phyloP scores from a whole-genome alignment of 306 rosid species.

The Vigna nakashimae region DNA sequence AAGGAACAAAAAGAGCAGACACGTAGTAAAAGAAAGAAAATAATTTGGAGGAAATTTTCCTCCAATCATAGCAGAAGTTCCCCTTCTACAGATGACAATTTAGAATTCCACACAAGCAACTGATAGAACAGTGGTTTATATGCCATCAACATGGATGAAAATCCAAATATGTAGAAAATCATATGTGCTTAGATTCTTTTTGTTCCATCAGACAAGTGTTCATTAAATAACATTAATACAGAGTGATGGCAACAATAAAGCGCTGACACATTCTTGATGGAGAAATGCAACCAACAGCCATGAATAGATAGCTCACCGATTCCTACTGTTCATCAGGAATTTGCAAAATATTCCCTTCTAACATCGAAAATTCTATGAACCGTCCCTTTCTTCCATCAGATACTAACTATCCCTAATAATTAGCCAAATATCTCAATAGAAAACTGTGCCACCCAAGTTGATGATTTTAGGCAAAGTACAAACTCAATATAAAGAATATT shows the following conservation, averaged over 20 bases:
- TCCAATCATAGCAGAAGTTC: conserved; percentile 16
- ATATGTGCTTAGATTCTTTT: conserved; percentile 8
- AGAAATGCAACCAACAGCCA: conserved; percentile 8
- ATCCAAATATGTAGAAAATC: background rate
- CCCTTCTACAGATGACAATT: conserved; percentile 4
- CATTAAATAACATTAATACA: background rate
- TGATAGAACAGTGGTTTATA: conserved; percentile 27
- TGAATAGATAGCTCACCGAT: background rate
- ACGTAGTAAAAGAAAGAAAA: conserved; percentile 19
- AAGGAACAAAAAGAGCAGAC: conserved; percentile 10
- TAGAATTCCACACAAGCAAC: conserved; percentile 28
- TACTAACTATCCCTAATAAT: too few species aligned
- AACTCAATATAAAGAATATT: too few species aligned
- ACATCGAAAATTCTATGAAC: too few species aligned
- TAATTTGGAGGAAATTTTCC: conserved; percentile 7
- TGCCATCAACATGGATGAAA: conserved; percentile 1
- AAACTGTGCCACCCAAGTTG: too few species aligned
- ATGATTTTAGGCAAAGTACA: too few species aligned
- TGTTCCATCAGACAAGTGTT: background rate
- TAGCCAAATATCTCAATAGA: too few species aligned
- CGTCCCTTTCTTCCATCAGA: too few species aligned
- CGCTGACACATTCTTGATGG: background rate
- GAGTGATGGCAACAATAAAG: too few species aligned
- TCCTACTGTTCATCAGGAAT: too few species aligned
- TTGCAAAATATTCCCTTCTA: too few species aligned